Base-by-base conservation (phyloP, 2,329 filamentous ascomycete species). In the Clarireedia hainanense region DNA sequence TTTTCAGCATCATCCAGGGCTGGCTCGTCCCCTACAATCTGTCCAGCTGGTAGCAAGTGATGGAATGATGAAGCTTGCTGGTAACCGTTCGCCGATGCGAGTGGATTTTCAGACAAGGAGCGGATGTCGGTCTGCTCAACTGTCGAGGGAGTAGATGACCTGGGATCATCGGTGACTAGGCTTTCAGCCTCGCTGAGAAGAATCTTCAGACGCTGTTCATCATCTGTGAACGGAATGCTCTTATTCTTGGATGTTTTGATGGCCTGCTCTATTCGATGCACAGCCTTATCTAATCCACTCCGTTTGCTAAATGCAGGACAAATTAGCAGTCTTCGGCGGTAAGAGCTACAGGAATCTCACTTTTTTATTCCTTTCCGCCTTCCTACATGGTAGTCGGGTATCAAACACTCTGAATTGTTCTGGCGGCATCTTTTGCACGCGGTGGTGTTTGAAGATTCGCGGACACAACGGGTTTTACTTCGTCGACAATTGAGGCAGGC, bases 291-390 rank as follows among this genome's bases (percentile, higher is more conserved):
- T 30, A 89, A 72, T 0, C 86, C 86, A 15, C 83, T 85, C 42
- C 86, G 81, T 70, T 90, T 90, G 69, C 86, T 89, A 60, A 47
- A 30, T 20, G 9, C 7, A 34, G 23, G 12, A 34, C 20, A 46
- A 48, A 34, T 36, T 14, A 23, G 27, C 5, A 20, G 10, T 26
- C 24, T 34, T 53, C 6, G 24, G 15, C 3, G 15, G 46, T 15
- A 20, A 37, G 20, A 39, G 15, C 37, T 23, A 30, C 47, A 30
- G 42, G 20, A 14, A 46, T 62, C 75, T 70, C 71, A 86, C 86
- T 89, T 89, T 69, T 89, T 89, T 58, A 89, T 85, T 23, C 86
- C 86, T 66, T 89, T 89, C 65, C 88, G 85, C 50, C 86, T 76
- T 6, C 86, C 86, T 4, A 88, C 79, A 59, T 88, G 85, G 65